Percentiles rank a stretch among this genome's conserved stretches.
Evolutionary conservation across 768 basidiomycete genomes (phyloP).

Genomic region (Hortiboletus campestris): DNA sequence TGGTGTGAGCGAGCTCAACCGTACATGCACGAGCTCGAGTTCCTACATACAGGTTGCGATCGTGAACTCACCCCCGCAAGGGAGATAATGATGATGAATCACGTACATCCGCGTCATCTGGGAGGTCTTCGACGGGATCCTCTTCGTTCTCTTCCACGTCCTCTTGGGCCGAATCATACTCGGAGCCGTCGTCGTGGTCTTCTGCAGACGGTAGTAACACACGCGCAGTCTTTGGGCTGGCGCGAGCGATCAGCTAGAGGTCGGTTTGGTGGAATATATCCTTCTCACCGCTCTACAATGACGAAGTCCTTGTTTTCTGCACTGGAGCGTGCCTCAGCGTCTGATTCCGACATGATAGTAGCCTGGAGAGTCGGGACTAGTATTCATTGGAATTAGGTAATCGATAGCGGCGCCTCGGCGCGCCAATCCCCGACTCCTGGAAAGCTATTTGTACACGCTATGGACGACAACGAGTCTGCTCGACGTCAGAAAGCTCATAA

Average conservation of each 20-base stretch:
- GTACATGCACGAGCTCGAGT: constrained; percentile 79
- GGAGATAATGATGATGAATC: neutral
- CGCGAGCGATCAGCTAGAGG: neutral
- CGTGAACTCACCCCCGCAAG: neutral
- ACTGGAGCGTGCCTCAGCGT: constrained; percentile 5
- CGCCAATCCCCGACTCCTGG: too few relatives aligned
- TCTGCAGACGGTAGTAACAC: constrained; percentile 46
- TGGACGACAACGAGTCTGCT: neutral
- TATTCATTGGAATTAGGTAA: constrained; percentile 12
- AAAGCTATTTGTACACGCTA: too few relatives aligned
- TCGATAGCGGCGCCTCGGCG: too few relatives aligned
- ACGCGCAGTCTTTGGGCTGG: constrained; percentile 39
- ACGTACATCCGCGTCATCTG: constrained; percentile 81
- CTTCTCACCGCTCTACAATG: constrained; percentile 26
- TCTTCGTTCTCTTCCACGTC: constrained; percentile 49
- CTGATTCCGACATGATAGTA: constrained; percentile 23
- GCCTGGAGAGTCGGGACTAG: neutral
- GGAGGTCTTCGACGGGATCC: constrained; percentile 73
- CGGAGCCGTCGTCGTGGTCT: constrained; percentile 26
- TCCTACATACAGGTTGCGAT: constrained; percentile 49
- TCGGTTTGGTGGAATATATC: neutral
- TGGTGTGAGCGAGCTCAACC: constrained; percentile 63
- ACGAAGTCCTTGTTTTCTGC: constrained; percentile 22
- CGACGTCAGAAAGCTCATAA: neutral
- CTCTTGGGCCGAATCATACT: constrained; percentile 42